A percentile compares a stretch with the other conserved stretches of the same genome.
Evolutionary conservation across 139 green algal species (phyloP).

Genomic region (Tetraselmis striata): DNA sequence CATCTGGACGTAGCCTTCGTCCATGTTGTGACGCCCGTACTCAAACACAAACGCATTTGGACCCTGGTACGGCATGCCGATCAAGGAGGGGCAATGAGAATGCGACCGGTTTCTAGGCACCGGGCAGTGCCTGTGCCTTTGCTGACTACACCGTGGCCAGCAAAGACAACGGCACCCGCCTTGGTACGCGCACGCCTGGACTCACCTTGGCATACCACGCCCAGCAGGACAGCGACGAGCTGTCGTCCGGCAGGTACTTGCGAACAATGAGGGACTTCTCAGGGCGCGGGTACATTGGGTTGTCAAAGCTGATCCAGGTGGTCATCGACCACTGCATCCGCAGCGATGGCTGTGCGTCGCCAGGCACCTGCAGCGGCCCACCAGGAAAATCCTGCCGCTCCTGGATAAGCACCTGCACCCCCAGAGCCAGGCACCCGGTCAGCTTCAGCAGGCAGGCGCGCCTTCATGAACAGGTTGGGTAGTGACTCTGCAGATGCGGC

Average conservation of each 20-base stretch:
- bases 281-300: neutral
- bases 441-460: too few relatives aligned
- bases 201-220: neutral
- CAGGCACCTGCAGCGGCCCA: neutral
- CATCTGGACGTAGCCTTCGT: neutral
- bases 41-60: neutral
- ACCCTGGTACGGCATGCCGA: neutral
- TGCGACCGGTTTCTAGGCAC: too few relatives aligned
- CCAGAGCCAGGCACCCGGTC: too few relatives aligned
- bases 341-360: neutral
- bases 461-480: too few relatives aligned
- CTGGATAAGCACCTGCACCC: neutral
- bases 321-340: neutral
- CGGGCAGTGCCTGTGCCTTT: too few relatives aligned
- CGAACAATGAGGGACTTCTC: neutral
- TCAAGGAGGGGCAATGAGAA: too few relatives aligned
- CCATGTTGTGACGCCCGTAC: neutral
- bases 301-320: neutral
- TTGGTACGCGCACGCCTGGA: too few relatives aligned
- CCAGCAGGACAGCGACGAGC: neutral
- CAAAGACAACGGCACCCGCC: too few relatives aligned
- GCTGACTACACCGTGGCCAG: too few relatives aligned
- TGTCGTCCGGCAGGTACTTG: neutral
- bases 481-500: too few relatives aligned
- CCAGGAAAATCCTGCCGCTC: neutral